phyloP scores from a whole-genome alignment of 2,329 filamentous ascomycete genomes.

The Ophiostoma ulmi region DNA sequence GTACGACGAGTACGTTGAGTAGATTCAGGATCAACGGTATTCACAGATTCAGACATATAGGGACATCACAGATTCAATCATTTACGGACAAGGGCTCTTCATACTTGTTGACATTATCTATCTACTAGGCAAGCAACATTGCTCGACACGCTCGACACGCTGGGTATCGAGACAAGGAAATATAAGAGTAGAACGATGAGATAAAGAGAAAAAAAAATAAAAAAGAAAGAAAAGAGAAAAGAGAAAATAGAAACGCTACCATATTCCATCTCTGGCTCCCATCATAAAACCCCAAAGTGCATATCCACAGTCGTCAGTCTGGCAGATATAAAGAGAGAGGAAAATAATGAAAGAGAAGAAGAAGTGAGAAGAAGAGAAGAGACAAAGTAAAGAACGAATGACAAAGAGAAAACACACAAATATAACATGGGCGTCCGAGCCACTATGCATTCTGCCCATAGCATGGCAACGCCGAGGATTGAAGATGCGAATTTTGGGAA shows the following conservation, averaged over 20 bases:
- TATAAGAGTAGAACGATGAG: background rate
- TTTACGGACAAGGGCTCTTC: background rate
- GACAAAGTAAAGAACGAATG: background rate
- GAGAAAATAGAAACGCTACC: background rate
- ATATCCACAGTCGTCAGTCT: background rate
- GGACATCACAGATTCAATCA: background rate
- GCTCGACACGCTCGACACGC: background rate
- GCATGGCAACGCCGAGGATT: slow-evolving; percentile 4
- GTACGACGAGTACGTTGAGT: background rate
- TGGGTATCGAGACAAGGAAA: slow-evolving; percentile 6
- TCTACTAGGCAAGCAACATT: slow-evolving; percentile 2
- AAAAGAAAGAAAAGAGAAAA: background rate
- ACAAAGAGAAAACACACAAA: background rate
- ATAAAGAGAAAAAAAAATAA: background rate
- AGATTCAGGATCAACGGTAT: background rate
- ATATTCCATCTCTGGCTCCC: background rate
- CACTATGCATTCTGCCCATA: slow-evolving; percentile 2
- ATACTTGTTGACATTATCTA: slow-evolving; percentile 3
- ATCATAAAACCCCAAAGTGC: background rate
- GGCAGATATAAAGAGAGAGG: background rate
- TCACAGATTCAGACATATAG: background rate
- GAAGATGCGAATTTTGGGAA: slow-evolving; percentile 11
- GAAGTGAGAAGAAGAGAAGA: background rate
- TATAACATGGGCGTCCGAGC: background rate
- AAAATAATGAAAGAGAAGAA: background rate